Base-by-base conservation (phyloP, 1,284 basidiomycete genomes). In the Xerocomus subilludens region DNA sequence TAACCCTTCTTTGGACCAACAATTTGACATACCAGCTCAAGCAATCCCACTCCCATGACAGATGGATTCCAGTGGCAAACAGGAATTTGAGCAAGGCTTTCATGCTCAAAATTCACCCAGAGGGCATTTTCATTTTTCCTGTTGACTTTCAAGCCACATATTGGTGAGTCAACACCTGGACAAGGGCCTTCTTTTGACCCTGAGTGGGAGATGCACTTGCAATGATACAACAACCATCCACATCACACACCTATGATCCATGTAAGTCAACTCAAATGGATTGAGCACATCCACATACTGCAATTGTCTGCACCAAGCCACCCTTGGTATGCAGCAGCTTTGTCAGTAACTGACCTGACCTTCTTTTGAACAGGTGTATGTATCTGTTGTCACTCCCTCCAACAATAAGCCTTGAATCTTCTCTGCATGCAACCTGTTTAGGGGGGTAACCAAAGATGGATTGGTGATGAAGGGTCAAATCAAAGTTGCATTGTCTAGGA, bases 401-500 rank as follows among this genome's bases (percentile, higher is more conserved):
- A 35, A 77, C 23, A 7, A 78, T 27, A 1, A 78, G 21, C 32
- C 42, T 73, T 27, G 33, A 36, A 27, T 79, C 72, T 36, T 78
- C 70, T n/a, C 68, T 47, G 21, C 79, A 78, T 10, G 45, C 18
- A 7, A 78, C 71, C 30, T 77, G 75, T 51, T 77, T 79, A 1
- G 68, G 69, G 1, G 76, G 1, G 45, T 35, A 2, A 76, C 47
- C 3, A 27, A 56, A 2, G 70, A 70, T 14, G 42, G 58, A 21
- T 68, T n/a, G 4, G 63, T 78, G 30, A 73, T 6, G n/a, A 69
- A 77, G 1, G 35, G 66, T 36, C 36, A 18, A 30, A 77, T 60
- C 1, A 25, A 30, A 2, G 27, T 38, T 2, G 13, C 20, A 30
- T 14, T 56, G 25, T 71, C 64, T 20, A 77, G 36, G 2, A 11